These are phyloP conservation scores for Mercurialis annua DNA, from an alignment of 345 rosid species.

Conservation along the genomic window DNA sequence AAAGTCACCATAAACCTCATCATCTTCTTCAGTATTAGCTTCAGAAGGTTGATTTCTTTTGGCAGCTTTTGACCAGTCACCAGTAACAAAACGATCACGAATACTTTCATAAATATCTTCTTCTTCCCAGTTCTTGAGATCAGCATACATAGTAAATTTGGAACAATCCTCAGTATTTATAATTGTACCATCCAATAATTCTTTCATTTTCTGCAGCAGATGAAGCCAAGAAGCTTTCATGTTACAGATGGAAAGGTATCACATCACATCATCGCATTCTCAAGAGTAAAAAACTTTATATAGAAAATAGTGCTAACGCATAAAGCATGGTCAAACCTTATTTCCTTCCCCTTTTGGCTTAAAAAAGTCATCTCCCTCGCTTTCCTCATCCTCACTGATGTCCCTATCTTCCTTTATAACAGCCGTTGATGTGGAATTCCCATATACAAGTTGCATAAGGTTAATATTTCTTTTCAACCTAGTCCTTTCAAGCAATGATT, in stretches of 20 bases:
- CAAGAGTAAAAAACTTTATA: neutral
- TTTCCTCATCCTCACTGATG: slow-evolving; percentile 49
- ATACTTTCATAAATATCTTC: slow-evolving; percentile 57
- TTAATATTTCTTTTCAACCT: slow-evolving; percentile 43
- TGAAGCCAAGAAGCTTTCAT: slow-evolving; percentile 16
- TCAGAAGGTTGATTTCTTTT: slow-evolving; percentile 45
- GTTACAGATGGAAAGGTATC: no score
- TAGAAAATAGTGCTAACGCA: neutral
- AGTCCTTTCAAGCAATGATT: slow-evolving; percentile 61
- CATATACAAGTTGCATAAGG: slow-evolving; percentile 85
- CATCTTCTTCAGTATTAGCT: slow-evolving; percentile 37
- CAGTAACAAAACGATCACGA: slow-evolving; percentile 85
- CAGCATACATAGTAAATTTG: slow-evolving; percentile 46
- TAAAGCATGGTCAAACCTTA: slow-evolving; percentile 44
- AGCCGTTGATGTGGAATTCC: slow-evolving; percentile 43
- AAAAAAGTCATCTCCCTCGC: slow-evolving; percentile 72
- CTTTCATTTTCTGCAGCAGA: slow-evolving; percentile 48
- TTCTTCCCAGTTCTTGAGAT: slow-evolving; percentile 64
- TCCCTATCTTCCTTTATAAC: slow-evolving; percentile 37
- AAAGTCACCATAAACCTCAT: slow-evolving; percentile 64
- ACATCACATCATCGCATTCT: neutral
- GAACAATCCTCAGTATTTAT: slow-evolving; percentile 66
- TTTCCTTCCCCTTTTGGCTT: slow-evolving; percentile 72
- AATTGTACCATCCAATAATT: slow-evolving; percentile 41
- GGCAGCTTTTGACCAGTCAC: slow-evolving; percentile 83